These are phyloP conservation scores for Phaeotremella skinneri DNA, from an alignment of 768 basidiomycete genomes.

Conservation along the genomic window DNA sequence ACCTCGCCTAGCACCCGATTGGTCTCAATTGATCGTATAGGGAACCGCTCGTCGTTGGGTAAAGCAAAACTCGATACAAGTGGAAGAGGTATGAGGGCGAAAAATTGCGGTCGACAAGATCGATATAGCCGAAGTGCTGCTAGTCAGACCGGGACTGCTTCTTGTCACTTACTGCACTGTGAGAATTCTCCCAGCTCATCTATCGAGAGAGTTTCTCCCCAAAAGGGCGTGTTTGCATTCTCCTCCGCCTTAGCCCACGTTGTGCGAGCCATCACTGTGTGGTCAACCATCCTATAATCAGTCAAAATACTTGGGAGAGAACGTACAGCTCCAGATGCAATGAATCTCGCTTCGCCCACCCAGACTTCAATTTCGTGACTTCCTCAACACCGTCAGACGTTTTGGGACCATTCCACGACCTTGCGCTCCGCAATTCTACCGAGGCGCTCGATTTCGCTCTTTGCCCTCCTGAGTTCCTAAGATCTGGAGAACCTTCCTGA, in stretches of 20 bases:
- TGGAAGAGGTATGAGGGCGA: constrained; percentile 14
- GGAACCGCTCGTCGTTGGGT: constrained; percentile 22
- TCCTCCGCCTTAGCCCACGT: constrained; percentile 21
- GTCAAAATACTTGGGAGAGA: background rate
- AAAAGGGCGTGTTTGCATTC: constrained; percentile 11
- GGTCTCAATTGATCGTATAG: constrained; percentile 11
- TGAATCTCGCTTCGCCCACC: constrained; percentile 12
- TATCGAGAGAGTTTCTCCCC: constrained; percentile 23
- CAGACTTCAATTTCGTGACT: background rate
- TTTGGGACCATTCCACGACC: background rate
- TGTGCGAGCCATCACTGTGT: constrained; percentile 11
- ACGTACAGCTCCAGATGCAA: constrained; percentile 22
- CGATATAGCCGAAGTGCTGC: constrained; percentile 12
- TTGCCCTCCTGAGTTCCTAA: background rate
- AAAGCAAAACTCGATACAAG: constrained; percentile 11
- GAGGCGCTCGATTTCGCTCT: background rate
- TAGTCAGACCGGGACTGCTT: background rate
- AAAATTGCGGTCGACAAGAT: constrained; percentile 5
- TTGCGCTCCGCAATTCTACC: background rate
- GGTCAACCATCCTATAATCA: constrained; percentile 12
- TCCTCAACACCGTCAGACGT: constrained; percentile 1
- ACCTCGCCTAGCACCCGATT: constrained; percentile 19
- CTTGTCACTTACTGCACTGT: constrained; percentile 16
- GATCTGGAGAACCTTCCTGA: constrained; percentile 12
- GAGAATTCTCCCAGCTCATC: constrained; percentile 17